Evolutionary conservation across 2,329 filamentous ascomycete genomes (phyloP).

Genomic region (Xylaria sp.): DNA sequence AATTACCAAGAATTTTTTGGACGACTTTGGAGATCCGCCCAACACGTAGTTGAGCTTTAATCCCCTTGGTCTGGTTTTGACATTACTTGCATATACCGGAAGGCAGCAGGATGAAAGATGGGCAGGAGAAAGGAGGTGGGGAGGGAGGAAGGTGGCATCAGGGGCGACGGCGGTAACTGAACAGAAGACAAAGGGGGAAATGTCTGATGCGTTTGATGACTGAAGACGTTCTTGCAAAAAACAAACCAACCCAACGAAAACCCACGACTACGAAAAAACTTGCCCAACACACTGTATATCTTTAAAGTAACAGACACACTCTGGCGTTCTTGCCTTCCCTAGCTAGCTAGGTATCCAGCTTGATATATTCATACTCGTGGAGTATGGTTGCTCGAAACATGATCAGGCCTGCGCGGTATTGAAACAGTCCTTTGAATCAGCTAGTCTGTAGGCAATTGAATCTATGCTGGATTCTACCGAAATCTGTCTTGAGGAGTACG

Average conservation of each 20-base stretch:
- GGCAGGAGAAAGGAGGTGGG: neutral
- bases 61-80: neutral
- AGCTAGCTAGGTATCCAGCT: neutral
- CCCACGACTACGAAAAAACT: too few species aligned
- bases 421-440: too few species aligned
- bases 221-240: neutral
- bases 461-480: too few species aligned
- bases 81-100: constrained; percentile 19
- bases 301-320: constrained; percentile 1
- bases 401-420: neutral
- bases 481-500: too few species aligned
- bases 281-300: neutral
- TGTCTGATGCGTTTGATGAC: constrained; percentile 7
- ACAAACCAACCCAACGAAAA: neutral
- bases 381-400: neutral
- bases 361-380: constrained; percentile 8
- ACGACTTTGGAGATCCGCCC: neutral
- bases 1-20: neutral
- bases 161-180: neutral
- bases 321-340: constrained; percentile 2
- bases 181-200: neutral
- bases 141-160: neutral
- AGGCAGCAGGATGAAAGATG: constrained; percentile 3
- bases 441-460: too few species aligned
- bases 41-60: constrained; percentile 4